Base-by-base conservation (phyloP, 257 asterid genomes). In the Fraxinus anomala region DNA sequence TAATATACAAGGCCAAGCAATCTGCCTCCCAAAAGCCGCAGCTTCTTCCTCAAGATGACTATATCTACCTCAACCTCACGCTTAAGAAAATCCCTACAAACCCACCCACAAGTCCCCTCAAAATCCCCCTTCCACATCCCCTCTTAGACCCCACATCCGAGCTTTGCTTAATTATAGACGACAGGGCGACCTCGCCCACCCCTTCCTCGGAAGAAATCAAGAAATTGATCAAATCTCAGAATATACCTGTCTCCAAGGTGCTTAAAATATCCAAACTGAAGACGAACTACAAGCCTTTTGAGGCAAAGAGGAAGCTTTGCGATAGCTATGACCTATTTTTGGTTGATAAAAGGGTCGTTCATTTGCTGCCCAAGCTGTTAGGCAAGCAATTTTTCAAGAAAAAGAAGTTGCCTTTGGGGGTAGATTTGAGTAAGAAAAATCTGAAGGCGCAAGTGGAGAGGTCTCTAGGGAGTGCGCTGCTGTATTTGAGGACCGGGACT, bases 341-440 rank as follows among this genome's bases (percentile, higher is more conserved):
- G 77, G 98, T 87, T 30, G 98, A 93, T 49, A 95, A 89, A 30
- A 84, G 97, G 93, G 79, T 91, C 42, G 94, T 91, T 40, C 98
- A 88, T 76, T 80, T 95, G 88, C 83, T 93, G 80, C 99, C 98
- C 16, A 95, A 88, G 91, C 83, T 95, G 80, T 12, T 93, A 24
- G 99, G 97, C 1, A 92, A 89, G 83, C 82, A 81, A 74, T 92
- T 95, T 73, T 95, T 91, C 82, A 86, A 85, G 91, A 93, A 91
- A 44, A 95, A 89, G 92, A 95, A 95, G 86, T 71, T 95, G 75
- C 98, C 99, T 23, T 68, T 93, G 34, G 92, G 93, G 2, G 89
- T 95, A 30, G 98, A 95, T 65, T 75, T 95, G 86, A 73, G 86
- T 2, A 89, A 84, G 75, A 90, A 85, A 83, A 89, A 88, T 80